phyloP scores from a whole-genome alignment of 371 early-diverging fungal species.

The Rhizopus delemar region DNA sequence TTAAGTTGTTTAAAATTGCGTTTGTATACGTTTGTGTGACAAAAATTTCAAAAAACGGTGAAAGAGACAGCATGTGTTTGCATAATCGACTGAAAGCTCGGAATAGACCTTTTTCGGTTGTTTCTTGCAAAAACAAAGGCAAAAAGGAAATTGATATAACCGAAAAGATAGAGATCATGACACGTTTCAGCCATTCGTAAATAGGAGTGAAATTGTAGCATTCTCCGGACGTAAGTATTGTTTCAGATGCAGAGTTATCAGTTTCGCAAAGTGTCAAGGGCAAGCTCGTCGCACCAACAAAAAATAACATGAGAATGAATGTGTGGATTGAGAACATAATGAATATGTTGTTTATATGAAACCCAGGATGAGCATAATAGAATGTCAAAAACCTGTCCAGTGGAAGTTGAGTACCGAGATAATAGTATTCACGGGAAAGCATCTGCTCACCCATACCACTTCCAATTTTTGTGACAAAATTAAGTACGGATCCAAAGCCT shows the following conservation, averaged over 20 bases:
- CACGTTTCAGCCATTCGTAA: conserved; percentile 82
- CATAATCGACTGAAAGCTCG: conserved; percentile 75
- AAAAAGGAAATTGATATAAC: conserved; percentile 83
- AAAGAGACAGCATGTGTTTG: conserved; percentile 82
- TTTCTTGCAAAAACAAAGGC: conserved; percentile 83
- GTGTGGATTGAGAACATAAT: conserved; percentile 85
- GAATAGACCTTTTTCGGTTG: conserved; percentile 83
- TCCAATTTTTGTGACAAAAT: conserved; percentile 89
- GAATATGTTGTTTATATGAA: conserved; percentile 90
- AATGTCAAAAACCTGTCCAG: conserved; percentile 87
- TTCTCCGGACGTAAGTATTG: conserved; percentile 55
- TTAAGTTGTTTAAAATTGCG: conserved; percentile 78
- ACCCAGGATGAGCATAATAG: conserved; percentile 90
- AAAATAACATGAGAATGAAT: conserved; percentile 78
- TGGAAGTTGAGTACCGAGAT: conserved; percentile 82
- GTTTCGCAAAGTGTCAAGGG: conserved; percentile 59
- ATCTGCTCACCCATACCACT: conserved; percentile 94
- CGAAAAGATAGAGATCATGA: conserved; percentile 75
- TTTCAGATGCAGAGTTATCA: conserved; percentile 47
- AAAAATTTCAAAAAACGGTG: conserved; percentile 89
- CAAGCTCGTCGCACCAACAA: conserved; percentile 70
- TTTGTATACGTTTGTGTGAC: conserved; percentile 88
- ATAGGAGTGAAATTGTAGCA: conserved; percentile 78
- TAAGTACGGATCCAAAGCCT: conserved; percentile 86
- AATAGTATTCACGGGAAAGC: conserved; percentile 89